Percentiles rank a stretch among this genome's conserved stretches.
Evolutionary conservation across 2,329 filamentous ascomycete genomes (phyloP).

Genomic region (Paracoccidioides lutzii): DNA sequence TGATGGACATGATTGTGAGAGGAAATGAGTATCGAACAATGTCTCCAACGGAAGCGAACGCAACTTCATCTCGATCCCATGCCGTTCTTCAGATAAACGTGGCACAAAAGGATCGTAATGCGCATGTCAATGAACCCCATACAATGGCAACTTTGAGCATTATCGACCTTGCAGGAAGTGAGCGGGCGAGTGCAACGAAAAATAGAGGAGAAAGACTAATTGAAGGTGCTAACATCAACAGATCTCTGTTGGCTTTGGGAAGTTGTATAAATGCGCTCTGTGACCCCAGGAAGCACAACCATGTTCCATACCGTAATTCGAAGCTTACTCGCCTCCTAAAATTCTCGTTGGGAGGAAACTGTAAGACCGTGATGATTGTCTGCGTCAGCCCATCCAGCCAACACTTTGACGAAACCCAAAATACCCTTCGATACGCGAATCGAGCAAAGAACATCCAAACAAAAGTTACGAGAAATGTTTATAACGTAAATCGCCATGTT

Average conservation of each 20-base stretch:
- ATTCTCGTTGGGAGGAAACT: constrained; percentile 94
- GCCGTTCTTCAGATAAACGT: constrained; percentile 96
- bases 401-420: constrained; percentile 96
- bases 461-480: constrained; percentile 97
- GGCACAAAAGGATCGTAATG: constrained; percentile 85
- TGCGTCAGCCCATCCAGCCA: constrained; percentile 93
- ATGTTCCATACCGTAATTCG: constrained; percentile 94
- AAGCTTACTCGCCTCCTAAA: constrained; percentile 92
- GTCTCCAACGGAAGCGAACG: constrained; percentile 92
- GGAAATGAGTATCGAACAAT: constrained; percentile 93
- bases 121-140: constrained; percentile 81
- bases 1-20: constrained; percentile 98
- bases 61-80: constrained; percentile 92
- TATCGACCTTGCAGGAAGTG: constrained; percentile 91
- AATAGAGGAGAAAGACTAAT: constrained; percentile 83
- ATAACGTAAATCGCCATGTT: constrained; percentile 97
- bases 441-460: constrained; percentile 99
- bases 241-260: constrained; percentile 83
- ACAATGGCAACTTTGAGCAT: constrained; percentile 98
- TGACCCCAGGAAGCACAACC: constrained; percentile 78
- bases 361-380: constrained; percentile 99
- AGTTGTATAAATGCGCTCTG: constrained; percentile 98
- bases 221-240: constrained; percentile 98
- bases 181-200: constrained; percentile 90
- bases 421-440: constrained; percentile 93